Percentiles rank a stretch among this genome's conserved stretches.
phyloP scores from a whole-genome alignment of 1,284 basidiomycete species.

The Malassezia pachydermatis region DNA sequence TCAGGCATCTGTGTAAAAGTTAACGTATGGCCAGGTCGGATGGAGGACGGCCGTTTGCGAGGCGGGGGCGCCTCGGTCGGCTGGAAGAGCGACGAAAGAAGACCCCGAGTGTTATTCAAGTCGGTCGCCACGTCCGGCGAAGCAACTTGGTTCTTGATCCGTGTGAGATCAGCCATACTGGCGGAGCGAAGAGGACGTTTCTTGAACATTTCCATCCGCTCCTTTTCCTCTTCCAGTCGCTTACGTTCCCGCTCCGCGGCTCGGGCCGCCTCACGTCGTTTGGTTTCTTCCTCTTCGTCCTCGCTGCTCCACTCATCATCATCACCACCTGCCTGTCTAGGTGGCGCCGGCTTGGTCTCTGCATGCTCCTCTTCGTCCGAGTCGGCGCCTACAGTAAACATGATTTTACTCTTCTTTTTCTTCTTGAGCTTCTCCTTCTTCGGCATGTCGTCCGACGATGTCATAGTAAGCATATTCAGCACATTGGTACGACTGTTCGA shows the following conservation, averaged over 20 bases:
- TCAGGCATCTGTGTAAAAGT: neutral
- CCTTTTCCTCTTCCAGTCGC: conserved; percentile 56
- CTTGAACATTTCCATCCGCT: conserved; percentile 61
- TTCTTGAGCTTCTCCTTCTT: conserved; percentile 2
- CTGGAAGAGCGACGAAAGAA: conserved; percentile 44
- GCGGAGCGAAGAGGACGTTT: conserved; percentile 57
- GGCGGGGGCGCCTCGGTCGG: conserved; percentile 23
- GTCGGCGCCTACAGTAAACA: conserved; percentile 41
- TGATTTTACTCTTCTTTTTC: conserved; percentile 17
- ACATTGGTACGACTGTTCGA: no score
- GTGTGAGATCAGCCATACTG: conserved; percentile 38
- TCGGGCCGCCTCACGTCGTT: conserved; percentile 28
- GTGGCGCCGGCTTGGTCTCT: no score
- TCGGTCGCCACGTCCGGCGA: conserved; percentile 18
- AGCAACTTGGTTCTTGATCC: conserved; percentile 6
- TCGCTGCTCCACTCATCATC: conserved; percentile 47
- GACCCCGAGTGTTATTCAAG: conserved; percentile 21
- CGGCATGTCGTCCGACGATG: neutral
- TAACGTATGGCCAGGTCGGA: neutral
- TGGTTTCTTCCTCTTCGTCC: conserved; percentile 41
- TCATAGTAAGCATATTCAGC: neutral
- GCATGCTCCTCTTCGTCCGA: conserved; percentile 27
- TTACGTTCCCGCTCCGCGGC: conserved; percentile 33
- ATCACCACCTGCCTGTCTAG: conserved; percentile 25
- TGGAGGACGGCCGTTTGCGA: neutral